A percentile compares a stretch with the other conserved stretches of the same genome.
Evolutionary conservation across 371 early-diverging fungal species (phyloP).

Genomic region (Rhizopus stolonifer): DNA sequence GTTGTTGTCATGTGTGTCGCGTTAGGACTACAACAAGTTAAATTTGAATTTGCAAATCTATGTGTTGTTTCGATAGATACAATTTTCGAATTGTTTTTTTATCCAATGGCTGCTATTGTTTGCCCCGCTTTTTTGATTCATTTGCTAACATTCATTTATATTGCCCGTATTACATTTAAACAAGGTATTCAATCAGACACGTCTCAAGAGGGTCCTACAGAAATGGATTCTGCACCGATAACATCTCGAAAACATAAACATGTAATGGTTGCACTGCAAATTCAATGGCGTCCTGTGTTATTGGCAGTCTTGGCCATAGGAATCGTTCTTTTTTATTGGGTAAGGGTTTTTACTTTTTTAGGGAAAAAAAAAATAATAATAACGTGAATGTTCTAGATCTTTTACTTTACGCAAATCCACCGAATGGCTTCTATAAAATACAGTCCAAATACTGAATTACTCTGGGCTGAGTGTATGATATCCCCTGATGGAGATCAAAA

Average conservation of each 20-base stretch:
- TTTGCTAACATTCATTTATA: conserved; percentile 61
- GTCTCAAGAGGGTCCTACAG: conserved; percentile 14
- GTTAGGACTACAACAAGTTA: conserved; percentile 48
- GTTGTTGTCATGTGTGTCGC: conserved; percentile 48
- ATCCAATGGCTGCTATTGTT: conserved; percentile 60
- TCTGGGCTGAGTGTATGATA: conserved; percentile 57
- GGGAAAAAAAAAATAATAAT: background rate
- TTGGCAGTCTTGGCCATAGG: conserved; percentile 54
- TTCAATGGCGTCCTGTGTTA: conserved; percentile 69
- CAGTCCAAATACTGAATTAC: conserved; percentile 23
- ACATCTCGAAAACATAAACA: conserved; percentile 51
- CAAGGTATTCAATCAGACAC: conserved; percentile 51
- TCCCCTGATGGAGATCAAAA: conserved; percentile 40
- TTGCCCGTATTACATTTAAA: conserved; percentile 52
- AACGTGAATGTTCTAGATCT: conserved; percentile 33
- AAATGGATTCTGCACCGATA: conserved; percentile 27
- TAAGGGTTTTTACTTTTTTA: conserved; percentile 2
- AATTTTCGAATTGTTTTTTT: conserved; percentile 59
- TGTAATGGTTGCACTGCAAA: conserved; percentile 58
- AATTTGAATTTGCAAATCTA: conserved; percentile 62
- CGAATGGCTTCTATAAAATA: conserved; percentile 23
- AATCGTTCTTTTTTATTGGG: conserved; percentile 55
- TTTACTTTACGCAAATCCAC: conserved; percentile 55
- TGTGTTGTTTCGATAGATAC: conserved; percentile 53
- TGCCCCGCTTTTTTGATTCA: conserved; percentile 60